A percentile compares a stretch with the other conserved stretches of the same genome.
Evolutionary conservation across 1,139 yeast genomes (phyloP).

Genomic region (Groenewaldozyma sp.): DNA sequence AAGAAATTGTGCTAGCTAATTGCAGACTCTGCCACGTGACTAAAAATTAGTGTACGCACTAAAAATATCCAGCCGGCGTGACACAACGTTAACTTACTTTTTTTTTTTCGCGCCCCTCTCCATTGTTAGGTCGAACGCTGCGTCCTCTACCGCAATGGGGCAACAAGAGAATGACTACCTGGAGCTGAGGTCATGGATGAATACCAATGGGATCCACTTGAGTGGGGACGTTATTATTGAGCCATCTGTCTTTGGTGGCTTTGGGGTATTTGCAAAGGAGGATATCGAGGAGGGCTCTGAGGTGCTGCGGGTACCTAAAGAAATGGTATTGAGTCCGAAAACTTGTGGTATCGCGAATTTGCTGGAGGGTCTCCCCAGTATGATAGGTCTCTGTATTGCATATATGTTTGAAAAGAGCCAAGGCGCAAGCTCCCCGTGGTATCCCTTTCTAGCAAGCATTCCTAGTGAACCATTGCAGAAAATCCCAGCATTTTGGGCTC

Average conservation of each 20-base stretch:
- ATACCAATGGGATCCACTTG: constrained; percentile 20
- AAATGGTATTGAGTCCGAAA: constrained; percentile 25
- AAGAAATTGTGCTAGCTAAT: no score
- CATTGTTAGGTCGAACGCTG: no score
- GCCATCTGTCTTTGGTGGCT: constrained; percentile 50
- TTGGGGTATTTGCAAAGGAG: constrained; percentile 59
- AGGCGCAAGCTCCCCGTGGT: constrained; percentile 68
- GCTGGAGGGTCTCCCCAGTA: constrained; percentile 57
- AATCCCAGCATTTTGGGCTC: constrained; percentile 52
- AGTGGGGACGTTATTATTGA: constrained; percentile 34
- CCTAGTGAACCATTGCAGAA: constrained; percentile 26
- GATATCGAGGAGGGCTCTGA: constrained; percentile 30
- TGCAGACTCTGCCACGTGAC: no score
- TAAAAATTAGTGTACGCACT: no score
- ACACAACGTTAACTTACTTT: no score
- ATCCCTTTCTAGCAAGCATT: constrained; percentile 49
- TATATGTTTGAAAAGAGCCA: constrained; percentile 58
- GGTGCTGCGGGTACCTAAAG: constrained; percentile 27
- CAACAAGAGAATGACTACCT: constrained; percentile 8
- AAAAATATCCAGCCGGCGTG: no score
- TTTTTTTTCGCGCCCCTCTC: no score
- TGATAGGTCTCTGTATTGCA: constrained; percentile 57
- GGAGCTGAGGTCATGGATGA: constrained; percentile 24
- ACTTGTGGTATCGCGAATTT: constrained; percentile 58
- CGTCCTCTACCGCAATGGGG: no score